Evolutionary conservation across 768 basidiomycete species (phyloP).

Genomic region (Hortiboletus flavorubellus): DNA sequence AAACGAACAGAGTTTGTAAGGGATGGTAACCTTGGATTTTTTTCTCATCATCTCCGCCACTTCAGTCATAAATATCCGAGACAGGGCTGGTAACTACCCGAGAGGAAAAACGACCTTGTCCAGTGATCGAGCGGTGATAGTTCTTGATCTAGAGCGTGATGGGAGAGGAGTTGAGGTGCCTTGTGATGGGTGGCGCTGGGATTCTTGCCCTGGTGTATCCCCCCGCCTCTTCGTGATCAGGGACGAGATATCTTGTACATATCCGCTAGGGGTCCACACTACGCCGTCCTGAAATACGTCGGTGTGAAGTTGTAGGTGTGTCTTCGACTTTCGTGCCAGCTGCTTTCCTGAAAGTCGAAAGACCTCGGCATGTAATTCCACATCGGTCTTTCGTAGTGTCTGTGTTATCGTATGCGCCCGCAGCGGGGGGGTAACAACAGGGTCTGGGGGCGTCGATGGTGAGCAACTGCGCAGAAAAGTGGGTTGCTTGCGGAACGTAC

Average conservation of each 20-base stretch:
- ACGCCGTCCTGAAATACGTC: constrained; percentile 30
- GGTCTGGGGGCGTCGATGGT: constrained; percentile 34
- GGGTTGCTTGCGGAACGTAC: constrained; percentile 6
- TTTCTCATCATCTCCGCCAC: constrained; percentile 10
- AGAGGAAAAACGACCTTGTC: constrained; percentile 5
- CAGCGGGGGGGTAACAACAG: constrained; percentile 24
- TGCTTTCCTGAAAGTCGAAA: constrained; percentile 10
- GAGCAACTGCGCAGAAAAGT: neutral
- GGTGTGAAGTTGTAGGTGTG: constrained; percentile 35
- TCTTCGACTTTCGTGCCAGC: constrained; percentile 21
- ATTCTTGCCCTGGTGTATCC: neutral
- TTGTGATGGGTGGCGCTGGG: neutral
- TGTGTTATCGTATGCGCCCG: neutral
- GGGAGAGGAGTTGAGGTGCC: neutral
- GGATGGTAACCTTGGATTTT: constrained; percentile 4
- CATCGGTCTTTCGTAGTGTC: constrained; percentile 21
- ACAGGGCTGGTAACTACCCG: constrained; percentile 2
- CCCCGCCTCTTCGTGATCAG: neutral
- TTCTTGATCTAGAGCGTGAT: constrained; percentile 20
- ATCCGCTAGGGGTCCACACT: constrained; percentile 31
- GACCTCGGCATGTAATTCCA: constrained; percentile 16
- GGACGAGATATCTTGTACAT: constrained; percentile 14
- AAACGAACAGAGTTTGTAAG: neutral
- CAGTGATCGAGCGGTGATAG: constrained; percentile 1
- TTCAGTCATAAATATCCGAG: constrained; percentile 15